Percentiles rank a stretch among this genome's conserved stretches.
Evolutionary conservation across 192 early-diverging fungal genomes (phyloP).

Genomic region (Gaertneriomyces semiglobifer): DNA sequence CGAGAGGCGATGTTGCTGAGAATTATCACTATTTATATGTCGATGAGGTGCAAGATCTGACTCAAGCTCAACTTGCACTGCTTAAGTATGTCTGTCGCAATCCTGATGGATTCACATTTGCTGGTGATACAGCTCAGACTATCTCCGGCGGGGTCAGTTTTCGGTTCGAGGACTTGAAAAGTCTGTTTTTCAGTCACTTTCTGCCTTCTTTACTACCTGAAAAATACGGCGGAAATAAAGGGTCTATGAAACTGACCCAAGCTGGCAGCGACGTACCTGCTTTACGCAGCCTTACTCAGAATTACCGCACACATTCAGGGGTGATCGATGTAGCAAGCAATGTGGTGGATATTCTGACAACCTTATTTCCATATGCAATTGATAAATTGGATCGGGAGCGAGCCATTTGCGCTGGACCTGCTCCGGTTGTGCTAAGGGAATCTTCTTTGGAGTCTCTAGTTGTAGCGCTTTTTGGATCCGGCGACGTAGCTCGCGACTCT

Average conservation of each 20-base stretch:
- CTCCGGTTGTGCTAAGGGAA: neutral
- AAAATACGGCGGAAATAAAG: neutral
- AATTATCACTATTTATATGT: constrained; percentile 3
- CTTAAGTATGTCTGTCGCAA: neutral
- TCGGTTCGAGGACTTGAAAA: neutral
- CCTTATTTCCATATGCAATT: constrained; percentile 4
- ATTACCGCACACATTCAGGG: neutral
- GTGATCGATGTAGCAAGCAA: constrained; percentile 5
- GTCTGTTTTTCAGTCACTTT: neutral
- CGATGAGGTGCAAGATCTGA: constrained; percentile 14
- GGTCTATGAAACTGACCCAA: neutral
- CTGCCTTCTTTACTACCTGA: neutral
- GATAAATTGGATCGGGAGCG: constrained; percentile 1
- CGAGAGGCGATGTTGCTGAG: neutral
- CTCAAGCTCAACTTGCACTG: constrained; percentile 4
- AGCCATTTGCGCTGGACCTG: constrained; percentile 5
- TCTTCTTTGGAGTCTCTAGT: neutral
- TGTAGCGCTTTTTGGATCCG: constrained; percentile 1
- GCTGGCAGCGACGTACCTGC: neutral
- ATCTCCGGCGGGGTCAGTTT: neutral
- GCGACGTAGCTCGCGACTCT: neutral
- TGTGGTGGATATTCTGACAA: neutral
- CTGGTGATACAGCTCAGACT: constrained; percentile 15
- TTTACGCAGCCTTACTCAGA: neutral
- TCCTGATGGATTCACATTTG: constrained; percentile 4